A percentile compares a stretch with the other conserved stretches of the same genome.
Evolutionary conservation across 768 basidiomycete genomes (phyloP).

Genomic region (Phlebiopsis gigantea): DNA sequence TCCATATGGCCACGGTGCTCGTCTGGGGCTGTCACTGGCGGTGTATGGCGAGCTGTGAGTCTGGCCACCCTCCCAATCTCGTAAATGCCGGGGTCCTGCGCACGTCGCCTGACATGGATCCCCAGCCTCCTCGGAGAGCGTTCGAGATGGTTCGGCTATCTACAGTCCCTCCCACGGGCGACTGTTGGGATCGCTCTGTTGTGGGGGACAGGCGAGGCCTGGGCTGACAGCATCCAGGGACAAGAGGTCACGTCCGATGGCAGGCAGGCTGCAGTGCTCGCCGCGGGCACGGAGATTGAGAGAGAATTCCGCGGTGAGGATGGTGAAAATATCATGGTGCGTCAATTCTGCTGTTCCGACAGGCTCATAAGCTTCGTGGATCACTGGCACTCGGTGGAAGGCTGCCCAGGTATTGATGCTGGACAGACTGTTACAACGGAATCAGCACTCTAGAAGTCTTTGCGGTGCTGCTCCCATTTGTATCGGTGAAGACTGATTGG

Average conservation of each 20-base stretch:
- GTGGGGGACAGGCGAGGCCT: conserved; percentile 37
- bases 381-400: not conserved
- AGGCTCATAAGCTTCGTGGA: not conserved
- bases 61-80: not conserved
- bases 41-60: conserved; percentile 63
- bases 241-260: conserved; percentile 18
- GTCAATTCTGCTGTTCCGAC: not conserved
- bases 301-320: conserved; percentile 20
- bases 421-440: not conserved
- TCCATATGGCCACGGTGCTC: conserved; percentile 54
- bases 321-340: conserved; percentile 13
- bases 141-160: conserved; percentile 62
- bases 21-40: conserved; percentile 56
- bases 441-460: not conserved
- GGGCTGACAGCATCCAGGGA: not conserved
- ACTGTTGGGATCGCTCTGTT: conserved; percentile 56
- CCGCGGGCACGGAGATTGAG: conserved; percentile 28
- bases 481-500: not conserved
- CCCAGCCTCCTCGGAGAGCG: conserved; percentile 39
- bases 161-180: conserved; percentile 54
- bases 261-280: conserved; percentile 29
- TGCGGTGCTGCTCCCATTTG: not conserved
- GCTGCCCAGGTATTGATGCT: not conserved
- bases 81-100: not conserved
- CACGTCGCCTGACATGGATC: conserved; percentile 1